Percentiles rank a stretch among this genome's conserved stretches.
These are phyloP conservation scores for Tremellales sp. DNA, from an alignment of 1,284 basidiomycete genomes.

Conservation along the genomic window DNA sequence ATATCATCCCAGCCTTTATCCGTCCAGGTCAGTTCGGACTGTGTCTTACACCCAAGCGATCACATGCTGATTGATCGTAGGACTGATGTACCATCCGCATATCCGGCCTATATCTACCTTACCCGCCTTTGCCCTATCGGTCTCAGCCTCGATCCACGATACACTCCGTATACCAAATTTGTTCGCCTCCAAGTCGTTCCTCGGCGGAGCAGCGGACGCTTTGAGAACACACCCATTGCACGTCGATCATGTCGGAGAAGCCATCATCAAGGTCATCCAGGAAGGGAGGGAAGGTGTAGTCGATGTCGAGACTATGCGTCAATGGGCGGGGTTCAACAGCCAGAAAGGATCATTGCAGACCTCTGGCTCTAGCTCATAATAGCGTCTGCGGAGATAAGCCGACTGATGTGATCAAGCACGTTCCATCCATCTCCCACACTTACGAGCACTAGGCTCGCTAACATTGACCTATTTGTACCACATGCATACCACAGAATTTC, in stretches of 20 bases:
- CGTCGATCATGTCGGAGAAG: constrained; percentile 90
- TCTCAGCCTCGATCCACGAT: constrained; percentile 67
- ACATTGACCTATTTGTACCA: too few species aligned
- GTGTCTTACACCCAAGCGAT: too few species aligned
- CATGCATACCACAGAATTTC: too few species aligned
- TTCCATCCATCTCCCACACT: too few species aligned
- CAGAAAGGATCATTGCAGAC: background rate
- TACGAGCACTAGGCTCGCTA: too few species aligned
- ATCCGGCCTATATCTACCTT: constrained; percentile 81
- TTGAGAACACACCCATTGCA: constrained; percentile 84
- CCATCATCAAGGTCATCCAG: constrained; percentile 53
- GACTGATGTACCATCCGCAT: constrained; percentile 94
- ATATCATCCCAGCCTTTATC: constrained; percentile 66
- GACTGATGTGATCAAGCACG: too few species aligned
- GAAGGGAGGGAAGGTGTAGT: constrained; percentile 61
- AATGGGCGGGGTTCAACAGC: constrained; percentile 40
- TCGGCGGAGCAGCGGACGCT: constrained; percentile 54
- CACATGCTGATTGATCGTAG: constrained; percentile 48
- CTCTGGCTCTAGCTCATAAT: too few species aligned
- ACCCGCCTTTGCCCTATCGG: constrained; percentile 75
- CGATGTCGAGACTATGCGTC: constrained; percentile 68
- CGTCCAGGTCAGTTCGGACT: constrained; percentile 72
- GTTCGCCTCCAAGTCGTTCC: constrained; percentile 49
- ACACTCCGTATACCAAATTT: constrained; percentile 55
- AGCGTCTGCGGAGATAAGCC: too few species aligned